Evolutionary conservation across 345 rosid genomes (phyloP).

Genomic region (Eutrema heterophyllum): DNA sequence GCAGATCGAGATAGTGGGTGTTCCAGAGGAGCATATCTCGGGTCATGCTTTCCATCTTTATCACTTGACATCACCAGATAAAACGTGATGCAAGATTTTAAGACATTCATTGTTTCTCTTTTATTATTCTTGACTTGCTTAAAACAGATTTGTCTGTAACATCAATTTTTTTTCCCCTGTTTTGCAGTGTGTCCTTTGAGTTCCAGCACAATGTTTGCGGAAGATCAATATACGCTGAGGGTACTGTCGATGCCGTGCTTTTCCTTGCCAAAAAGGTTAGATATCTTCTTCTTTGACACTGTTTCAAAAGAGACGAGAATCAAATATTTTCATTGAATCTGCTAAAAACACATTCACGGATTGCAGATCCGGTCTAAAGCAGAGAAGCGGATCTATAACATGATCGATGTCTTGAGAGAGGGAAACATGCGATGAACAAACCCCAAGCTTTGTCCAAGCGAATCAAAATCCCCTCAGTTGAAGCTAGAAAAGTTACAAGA

Average conservation of each 20-base stretch:
- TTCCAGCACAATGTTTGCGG: constrained; percentile 97
- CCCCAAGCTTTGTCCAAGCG: neutral
- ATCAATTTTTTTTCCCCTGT: neutral
- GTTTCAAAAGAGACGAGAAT: neutral
- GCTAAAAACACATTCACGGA: neutral
- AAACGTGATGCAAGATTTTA: constrained; percentile 48
- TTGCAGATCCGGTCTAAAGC: constrained; percentile 55
- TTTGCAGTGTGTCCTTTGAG: constrained; percentile 82
- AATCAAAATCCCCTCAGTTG: neutral
- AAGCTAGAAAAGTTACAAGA: neutral
- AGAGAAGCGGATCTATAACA: constrained; percentile 62
- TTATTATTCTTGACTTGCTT: constrained; percentile 1
- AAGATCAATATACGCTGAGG: constrained; percentile 86
- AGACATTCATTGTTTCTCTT: neutral
- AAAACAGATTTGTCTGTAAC: neutral
- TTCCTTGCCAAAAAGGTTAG: constrained; percentile 82
- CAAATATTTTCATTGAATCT: neutral
- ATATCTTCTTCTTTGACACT: neutral
- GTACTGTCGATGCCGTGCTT: constrained; percentile 75
- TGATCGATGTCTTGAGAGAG: constrained; percentile 78
- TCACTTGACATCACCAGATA: constrained; percentile 78
- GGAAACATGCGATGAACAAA: constrained; percentile 53
- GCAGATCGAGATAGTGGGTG: constrained; percentile 79
- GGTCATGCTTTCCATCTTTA: constrained; percentile 94
- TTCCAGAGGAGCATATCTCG: constrained; percentile 65